A percentile compares a stretch with the other conserved stretches of the same genome.
These are phyloP conservation scores for Aureobasidium musti DNA, from an alignment of 2,329 filamentous ascomycete genomes.

Conservation along the genomic window DNA sequence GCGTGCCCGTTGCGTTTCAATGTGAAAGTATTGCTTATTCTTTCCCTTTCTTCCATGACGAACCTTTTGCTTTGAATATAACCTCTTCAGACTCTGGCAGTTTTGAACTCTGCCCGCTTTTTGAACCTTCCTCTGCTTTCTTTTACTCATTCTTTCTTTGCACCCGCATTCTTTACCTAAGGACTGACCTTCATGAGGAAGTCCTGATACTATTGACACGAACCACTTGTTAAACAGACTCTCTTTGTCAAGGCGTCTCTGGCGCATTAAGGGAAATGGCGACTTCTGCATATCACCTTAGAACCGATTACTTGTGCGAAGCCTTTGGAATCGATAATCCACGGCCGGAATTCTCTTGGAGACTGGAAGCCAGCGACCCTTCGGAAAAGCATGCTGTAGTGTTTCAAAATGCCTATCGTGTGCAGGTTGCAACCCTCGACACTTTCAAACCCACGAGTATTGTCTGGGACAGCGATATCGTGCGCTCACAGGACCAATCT, in stretches of 20 bases:
- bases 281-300: slow-evolving; percentile 15
- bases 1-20: not conserved
- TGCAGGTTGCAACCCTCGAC: slow-evolving; percentile 13
- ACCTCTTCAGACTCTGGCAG: not conserved
- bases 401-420: slow-evolving; percentile 14
- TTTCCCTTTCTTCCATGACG: not conserved
- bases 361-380: slow-evolving; percentile 3
- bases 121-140: not conserved
- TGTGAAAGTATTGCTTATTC: slow-evolving; percentile 16
- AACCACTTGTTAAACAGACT: not conserved
- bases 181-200: not conserved
- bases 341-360: slow-evolving; percentile 23
- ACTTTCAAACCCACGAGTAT: not conserved
- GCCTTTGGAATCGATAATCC: slow-evolving; percentile 23
- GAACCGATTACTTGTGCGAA: slow-evolving; percentile 14
- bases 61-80: not conserved
- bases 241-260: not conserved
- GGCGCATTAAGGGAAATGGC: not conserved
- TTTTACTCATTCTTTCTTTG: not conserved
- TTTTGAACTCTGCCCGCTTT: slow-evolving; percentile 2
- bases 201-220: not conserved
- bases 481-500: slow-evolving; percentile 10
- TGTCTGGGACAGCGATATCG: slow-evolving; percentile 11
- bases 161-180: not conserved
- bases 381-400: not conserved